Evolutionary conservation across 2,329 filamentous ascomycete genomes (phyloP), one percentile per base, ranked within the genome.

Genomic region (Sporothrix pseudoabietina): DNA sequence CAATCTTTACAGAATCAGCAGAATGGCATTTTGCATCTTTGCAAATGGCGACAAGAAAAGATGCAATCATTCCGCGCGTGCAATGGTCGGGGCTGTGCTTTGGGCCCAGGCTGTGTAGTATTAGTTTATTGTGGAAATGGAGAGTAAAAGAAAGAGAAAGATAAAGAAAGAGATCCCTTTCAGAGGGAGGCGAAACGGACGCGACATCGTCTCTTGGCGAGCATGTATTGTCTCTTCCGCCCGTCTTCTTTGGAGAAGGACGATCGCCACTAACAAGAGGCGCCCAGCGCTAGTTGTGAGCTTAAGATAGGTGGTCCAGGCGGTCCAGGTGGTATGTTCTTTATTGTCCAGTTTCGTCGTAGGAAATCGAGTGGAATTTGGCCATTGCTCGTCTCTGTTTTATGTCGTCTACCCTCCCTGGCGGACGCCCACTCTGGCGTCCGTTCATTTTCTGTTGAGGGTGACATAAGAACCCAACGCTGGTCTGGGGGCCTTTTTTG

Each of bases 191-290:
- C n/a, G 22, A 30, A 47, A 7, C 1, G 3, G 22, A 41, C 61
- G 61, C 61, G 39, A 39, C 61, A 47, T 47, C 39, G 10, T 47
- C 39, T 66, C 61, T 66, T 66, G 61, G 61, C 61, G 16, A 9
- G 1, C 26, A 55, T 30, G n/a, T 22, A 66, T 39, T 55, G 52
- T 49, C 44, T 55, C 8, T 22, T 55, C 12, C 32, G 57, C 16
- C 57, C 57, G 57, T 39, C n/a, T 14, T 61, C 61, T 47, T 66
- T 66, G 14, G 39, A 19, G 39, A 19, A 49, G 39, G 61, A 41
- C 41, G 61, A 66, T 47, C 61, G 39, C 61, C 61, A 66, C 61
- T 47, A 66, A 66, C 39, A 30, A 14, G 14, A 49, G 10, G 35
- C 61, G 39, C 39, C 59, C 61, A 47, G 61, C 61, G 22, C 61